These are phyloP conservation scores for Stemphylium beticola DNA, from an alignment of 2,329 filamentous ascomycete species.

Conservation along the genomic window DNA sequence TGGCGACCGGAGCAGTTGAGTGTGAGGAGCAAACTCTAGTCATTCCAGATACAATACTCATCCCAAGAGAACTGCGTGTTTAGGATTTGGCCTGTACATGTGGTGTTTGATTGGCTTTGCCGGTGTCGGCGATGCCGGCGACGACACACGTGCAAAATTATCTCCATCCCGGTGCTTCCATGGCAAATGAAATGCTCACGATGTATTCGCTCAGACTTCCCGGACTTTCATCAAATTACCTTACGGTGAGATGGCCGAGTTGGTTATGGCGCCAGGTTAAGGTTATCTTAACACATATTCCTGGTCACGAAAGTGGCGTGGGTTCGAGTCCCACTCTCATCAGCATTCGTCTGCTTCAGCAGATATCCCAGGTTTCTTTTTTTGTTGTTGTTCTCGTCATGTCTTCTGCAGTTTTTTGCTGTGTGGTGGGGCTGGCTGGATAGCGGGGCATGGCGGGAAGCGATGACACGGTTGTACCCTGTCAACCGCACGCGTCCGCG, in stretches of 20 bases:
- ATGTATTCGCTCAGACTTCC: not conserved
- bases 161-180: too few relatives aligned
- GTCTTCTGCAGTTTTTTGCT: not conserved
- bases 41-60: not conserved
- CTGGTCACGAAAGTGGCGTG: slow-evolving; percentile 50
- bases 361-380: slow-evolving; percentile 31
- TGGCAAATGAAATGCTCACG: too few relatives aligned
- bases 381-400: slow-evolving; percentile 8
- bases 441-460: not conserved
- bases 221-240: not conserved
- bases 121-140: not conserved
- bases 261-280: slow-evolving; percentile 46
- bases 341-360: slow-evolving; percentile 38
- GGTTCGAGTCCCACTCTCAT: slow-evolving; percentile 52
- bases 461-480: not conserved
- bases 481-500: not conserved
- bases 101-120: not conserved
- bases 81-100: too few relatives aligned
- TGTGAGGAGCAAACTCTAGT: slow-evolving; percentile 36
- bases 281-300: slow-evolving; percentile 33
- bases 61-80: not conserved
- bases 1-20: slow-evolving; percentile 36
- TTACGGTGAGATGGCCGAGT: slow-evolving; percentile 22
- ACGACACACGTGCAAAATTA: too few relatives aligned
- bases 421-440: not conserved